These are phyloP conservation scores for button mushroom (Agaricus bisporus) DNA, from an alignment of 768 basidiomycete species.

Conservation along the genomic window DNA sequence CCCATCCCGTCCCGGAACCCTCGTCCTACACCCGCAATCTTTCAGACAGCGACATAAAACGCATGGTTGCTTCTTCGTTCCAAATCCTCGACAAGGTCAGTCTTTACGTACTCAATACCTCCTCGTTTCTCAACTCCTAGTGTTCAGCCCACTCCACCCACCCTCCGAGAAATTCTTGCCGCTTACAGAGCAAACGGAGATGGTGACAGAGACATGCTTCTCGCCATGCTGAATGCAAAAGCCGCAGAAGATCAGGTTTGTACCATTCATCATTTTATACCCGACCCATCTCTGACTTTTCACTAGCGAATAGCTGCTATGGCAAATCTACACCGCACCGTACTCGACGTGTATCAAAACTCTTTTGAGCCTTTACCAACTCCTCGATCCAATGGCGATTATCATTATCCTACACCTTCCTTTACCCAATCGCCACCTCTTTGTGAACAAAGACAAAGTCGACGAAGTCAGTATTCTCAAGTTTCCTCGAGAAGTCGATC, in stretches of 20 bases:
- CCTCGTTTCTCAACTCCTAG: constrained; percentile 11
- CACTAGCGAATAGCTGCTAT: constrained; percentile 64
- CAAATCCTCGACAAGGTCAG: constrained; percentile 37
- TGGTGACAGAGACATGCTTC: constrained; percentile 87
- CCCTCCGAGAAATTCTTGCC: constrained; percentile 76
- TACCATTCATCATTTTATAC: constrained; percentile 4
- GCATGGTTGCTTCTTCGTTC: constrained; percentile 32
- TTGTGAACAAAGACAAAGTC: constrained; percentile 25
- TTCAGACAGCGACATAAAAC: constrained; percentile 26
- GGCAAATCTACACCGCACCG: constrained; percentile 61
- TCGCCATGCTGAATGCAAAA: constrained; percentile 90
- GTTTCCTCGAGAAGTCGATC: constrained; percentile 33
- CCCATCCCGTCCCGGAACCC: constrained; percentile 21
- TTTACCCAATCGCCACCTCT: constrained; percentile 30
- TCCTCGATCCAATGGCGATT: constrained; percentile 22
- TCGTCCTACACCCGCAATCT: constrained; percentile 21
- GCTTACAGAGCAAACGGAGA: constrained; percentile 85
- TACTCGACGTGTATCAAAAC: constrained; percentile 55
- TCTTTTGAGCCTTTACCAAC: constrained; percentile 19
- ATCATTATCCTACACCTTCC: constrained; percentile 34
- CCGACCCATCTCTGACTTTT: constrained; percentile 8
- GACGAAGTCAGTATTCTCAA: constrained; percentile 28
- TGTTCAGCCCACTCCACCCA: constrained; percentile 72
- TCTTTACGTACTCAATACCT: constrained; percentile 14
- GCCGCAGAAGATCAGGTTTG: constrained; percentile 87